Conservation (phyloP, 202 grass and related monocot genomes). For the Zizania palustris region DNA sequence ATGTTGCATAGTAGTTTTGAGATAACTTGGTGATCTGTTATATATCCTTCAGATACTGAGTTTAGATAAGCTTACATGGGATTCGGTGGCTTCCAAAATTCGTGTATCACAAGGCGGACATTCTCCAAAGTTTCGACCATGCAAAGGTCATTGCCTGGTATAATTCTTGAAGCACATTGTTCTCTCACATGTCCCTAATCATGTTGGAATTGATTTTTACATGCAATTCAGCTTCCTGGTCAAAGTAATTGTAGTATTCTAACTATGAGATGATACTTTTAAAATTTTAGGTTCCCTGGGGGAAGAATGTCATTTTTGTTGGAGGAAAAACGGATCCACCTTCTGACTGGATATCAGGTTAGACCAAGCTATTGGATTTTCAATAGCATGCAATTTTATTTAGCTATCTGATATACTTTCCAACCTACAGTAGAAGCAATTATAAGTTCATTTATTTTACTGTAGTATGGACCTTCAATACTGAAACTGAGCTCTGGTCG, state of each 20-base stretch:
- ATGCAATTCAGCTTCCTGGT: constrained; percentile 1
- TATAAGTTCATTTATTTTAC: constrained; percentile 49
- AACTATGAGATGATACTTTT: constrained; percentile 2
- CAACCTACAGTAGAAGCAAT: constrained; percentile 38
- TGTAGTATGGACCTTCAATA: constrained; percentile 92
- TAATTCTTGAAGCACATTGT: constrained; percentile 50
- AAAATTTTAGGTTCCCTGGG: constrained; percentile 78
- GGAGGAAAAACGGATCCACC: constrained; percentile 89
- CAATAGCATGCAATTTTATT: constrained; percentile 13
- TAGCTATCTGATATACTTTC: constrained; percentile 28
- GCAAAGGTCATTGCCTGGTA: constrained; percentile 98
- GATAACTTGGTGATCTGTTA: constrained; percentile 25
- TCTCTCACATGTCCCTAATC: not conserved
- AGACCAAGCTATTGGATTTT: constrained; percentile 32
- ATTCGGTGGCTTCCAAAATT: constrained; percentile 65
- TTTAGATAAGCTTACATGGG: constrained; percentile 84
- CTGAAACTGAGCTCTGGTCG: constrained; percentile 77
- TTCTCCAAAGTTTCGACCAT: constrained; percentile 66
- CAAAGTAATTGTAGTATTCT: not conserved
- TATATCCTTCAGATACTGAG: constrained; percentile 73
- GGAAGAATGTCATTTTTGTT: constrained; percentile 85
- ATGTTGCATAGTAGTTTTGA: constrained; percentile 8
- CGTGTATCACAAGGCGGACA: constrained; percentile 53
- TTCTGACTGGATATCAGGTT: constrained; percentile 86
- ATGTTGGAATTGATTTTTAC: not conserved